Evolutionary conservation across 2,329 filamentous ascomycete genomes (phyloP), one percentile per base, ranked within the genome.

Genomic region (Fusarium sp.): DNA sequence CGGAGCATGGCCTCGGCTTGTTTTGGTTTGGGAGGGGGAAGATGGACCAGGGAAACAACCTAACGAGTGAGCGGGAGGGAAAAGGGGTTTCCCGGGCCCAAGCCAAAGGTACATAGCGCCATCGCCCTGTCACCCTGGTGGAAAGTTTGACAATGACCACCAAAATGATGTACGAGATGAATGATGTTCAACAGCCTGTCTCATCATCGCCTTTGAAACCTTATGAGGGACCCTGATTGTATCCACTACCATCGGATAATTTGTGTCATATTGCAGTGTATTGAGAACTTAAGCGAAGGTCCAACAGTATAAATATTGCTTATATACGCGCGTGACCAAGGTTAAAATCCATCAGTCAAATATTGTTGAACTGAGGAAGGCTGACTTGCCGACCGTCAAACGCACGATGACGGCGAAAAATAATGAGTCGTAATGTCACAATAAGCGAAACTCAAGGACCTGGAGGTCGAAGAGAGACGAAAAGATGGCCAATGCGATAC

Each of bases 71-170:
- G 56, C 63, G 61, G 61, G 66, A 72, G 55, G 47, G 46, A 69
- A 67, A 72, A 63, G 65, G 67, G 65, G 52, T 46, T 61, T 66
- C 58, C 70, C 59, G 60, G 57, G 42, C 59, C 66, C 65, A 58
- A 68, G 63, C 31, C 58, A 56, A 56, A 63, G 48, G 58, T 21
- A 59, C 40, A 57, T 55, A 66, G 63, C 59, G 60, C 58, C 59
- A 69, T 58, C 53, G 68, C 58, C 58, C 62, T 66, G 56, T 60
- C 57, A 49, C 18, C 27, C 29, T 47, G 18, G 20, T 15, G 21
- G 50, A 39, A 56, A 50, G 17, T 58, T 59, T 58, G 37, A 66
- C 41, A 50, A 56, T 50, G 43, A 43, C 53, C 21, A 45, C 21
- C 54, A 33, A 47, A 43, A 29, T 29, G 27, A 57, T 55, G 50